These are phyloP conservation scores for Ogataea thermomethanolica DNA, from an alignment of 805 yeast genomes.

Conservation along the genomic window DNA sequence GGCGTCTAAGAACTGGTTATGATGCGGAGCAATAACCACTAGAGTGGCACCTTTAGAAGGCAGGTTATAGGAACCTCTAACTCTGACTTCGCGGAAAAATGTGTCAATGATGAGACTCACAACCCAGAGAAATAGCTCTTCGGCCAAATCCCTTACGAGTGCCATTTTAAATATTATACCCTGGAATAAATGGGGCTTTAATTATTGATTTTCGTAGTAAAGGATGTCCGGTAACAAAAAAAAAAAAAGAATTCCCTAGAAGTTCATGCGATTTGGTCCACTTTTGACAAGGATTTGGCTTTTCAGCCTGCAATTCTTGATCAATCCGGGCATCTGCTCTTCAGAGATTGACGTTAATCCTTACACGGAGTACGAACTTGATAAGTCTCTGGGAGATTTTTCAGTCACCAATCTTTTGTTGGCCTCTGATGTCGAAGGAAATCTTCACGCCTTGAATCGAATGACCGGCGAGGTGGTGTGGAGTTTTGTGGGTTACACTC, in stretches of 20 bases:
- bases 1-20: constrained; percentile 76
- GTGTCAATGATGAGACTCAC: constrained; percentile 35
- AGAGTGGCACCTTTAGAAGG: constrained; percentile 78
- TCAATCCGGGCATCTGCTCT: neutral
- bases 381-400: constrained; percentile 25
- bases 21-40: constrained; percentile 96
- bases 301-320: neutral
- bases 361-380: neutral
- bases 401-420: constrained; percentile 52
- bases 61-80: constrained; percentile 77
- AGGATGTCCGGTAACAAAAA: neutral
- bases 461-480: constrained; percentile 72
- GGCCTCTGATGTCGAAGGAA: constrained; percentile 83
- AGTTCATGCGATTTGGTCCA: constrained; percentile 6
- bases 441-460: constrained; percentile 75
- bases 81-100: constrained; percentile 85
- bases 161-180: constrained; percentile 2
- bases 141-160: constrained; percentile 8
- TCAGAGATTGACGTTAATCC: constrained; percentile 3
- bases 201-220: neutral
- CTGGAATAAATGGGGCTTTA: neutral
- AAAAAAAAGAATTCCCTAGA: neutral
- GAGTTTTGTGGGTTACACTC: constrained; percentile 65
- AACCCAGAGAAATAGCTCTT: constrained; percentile 32
- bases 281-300: constrained; percentile 1